Base-by-base conservation (phyloP, 192 early-diverging fungal genomes). In the Podila epicladia region DNA sequence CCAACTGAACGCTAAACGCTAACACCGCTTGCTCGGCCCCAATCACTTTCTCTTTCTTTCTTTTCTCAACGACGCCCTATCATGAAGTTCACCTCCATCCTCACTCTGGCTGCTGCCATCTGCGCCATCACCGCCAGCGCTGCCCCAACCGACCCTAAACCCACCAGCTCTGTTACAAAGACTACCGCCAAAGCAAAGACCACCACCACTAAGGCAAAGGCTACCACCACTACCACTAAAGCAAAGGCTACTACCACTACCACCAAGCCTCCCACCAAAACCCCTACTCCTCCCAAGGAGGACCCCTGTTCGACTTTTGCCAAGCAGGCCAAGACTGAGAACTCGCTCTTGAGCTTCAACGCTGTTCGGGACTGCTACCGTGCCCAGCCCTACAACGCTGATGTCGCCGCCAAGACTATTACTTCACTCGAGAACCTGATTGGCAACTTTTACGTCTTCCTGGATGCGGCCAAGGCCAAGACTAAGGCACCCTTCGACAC, bases 51-150 rank as follows among this genome's bases (percentile, higher is more conserved):
- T 24, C 11, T 35, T 49, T 28, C 38, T 58, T 24, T 38, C 15
- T 31, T 26, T 4, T 26, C 32, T 60, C 19, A 22, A 45, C 41
- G 41, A 45, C 12, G 1, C 41, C 41, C 61, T 2, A 53, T 38
- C 32, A 80, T 80, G 77, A 80, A 80, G 71, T 53, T 80, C 63
- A 73, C 71, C 15, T 69, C 77, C 71, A 64, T 80, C 57, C 65
- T 80, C 33, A 68, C 77, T 24, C 26, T 80, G 70, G 71, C 67
- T 53, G 62, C 67, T 35, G 77, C 77, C 35, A 17, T 80, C 50
- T 63, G 71, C 62, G 62, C 73, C 41, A 66, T 80, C 17, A 64
- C 77, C 37, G 57, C 62, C 41, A 62, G 72, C n/a, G 65, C 69
- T 6, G 70, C 70, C 1, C 65, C 75, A n/a, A 37, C 62, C 13